Conservation (phyloP, 2,329 filamentous ascomycete genomes). For the Colletotrichum chrysophilum region DNA sequence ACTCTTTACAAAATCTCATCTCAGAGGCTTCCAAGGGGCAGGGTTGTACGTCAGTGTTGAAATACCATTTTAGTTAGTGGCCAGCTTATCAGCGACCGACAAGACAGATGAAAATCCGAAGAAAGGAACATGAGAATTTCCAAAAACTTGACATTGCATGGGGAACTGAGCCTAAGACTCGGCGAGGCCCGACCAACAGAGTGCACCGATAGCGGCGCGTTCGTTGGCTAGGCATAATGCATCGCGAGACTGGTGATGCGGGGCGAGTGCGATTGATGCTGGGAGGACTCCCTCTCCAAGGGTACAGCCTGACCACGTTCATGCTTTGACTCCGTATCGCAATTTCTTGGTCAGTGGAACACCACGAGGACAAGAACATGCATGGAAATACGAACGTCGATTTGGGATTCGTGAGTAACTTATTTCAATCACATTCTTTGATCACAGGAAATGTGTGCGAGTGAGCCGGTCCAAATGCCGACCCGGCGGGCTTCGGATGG, state of each 20-base stretch:
- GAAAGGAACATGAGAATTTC: neutral
- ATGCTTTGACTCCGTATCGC: neutral
- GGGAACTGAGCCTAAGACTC: neutral
- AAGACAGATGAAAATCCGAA: slow-evolving; percentile 1
- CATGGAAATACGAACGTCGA: neutral
- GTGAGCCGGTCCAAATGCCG: neutral
- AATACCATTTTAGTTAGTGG: slow-evolving; percentile 15
- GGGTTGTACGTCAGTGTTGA: slow-evolving; percentile 15
- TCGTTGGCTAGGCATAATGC: neutral
- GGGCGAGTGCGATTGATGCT: neutral
- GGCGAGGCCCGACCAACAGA: neutral
- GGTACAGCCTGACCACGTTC: neutral
- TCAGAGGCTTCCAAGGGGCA: neutral
- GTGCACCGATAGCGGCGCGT: neutral
- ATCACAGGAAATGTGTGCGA: neutral
- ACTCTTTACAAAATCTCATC: neutral
- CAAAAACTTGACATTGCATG: neutral
- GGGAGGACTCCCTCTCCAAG: neutral
- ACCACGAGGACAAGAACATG: neutral
- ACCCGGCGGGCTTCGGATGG: neutral
- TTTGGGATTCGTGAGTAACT: neutral
- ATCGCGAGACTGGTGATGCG: neutral
- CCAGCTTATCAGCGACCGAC: slow-evolving; percentile 8
- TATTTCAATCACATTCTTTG: neutral
- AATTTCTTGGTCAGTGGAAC: neutral